Base-by-base conservation (phyloP, 345 rosid species). In the Dipteronia dyeriana region DNA sequence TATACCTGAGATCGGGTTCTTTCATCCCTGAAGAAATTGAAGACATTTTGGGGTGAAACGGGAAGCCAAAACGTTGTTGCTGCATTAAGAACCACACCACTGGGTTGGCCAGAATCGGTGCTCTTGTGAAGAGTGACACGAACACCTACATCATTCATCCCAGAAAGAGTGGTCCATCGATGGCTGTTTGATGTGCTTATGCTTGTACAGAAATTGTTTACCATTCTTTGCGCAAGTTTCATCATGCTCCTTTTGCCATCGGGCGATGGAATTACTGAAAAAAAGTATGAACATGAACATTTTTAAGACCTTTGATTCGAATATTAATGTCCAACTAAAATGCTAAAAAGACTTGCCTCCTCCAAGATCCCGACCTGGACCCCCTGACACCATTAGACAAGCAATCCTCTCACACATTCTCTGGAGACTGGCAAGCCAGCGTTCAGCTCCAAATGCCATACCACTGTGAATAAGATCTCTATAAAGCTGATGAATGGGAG, bases 21-120 rank as follows among this genome's bases (percentile, higher is more conserved):
- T 88, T 94, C 98, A 31, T 96, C 99, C 83, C 89, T 92, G 82
- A 96, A 91, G 88, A 96, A 96, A 73, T 70, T 85, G 82, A 96
- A 96, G 70, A 92, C 85, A 17, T 63, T 90, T 78, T 91, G 92
- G 0, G 95, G 95, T 41, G 97, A 82, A 76, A 88, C 77, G 0
- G 99, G 97, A 75, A 96, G 94, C 98, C 97, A 92, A 71, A 96
- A 90, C 3, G 97, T 92, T 29, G 98, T 96, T 3, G 97, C 95
- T 61, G 99, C 99, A 78, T 95, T 88, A 19, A 96, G 91, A 84
- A 96, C 88, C 16, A 92, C 88, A 9, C 99, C 97, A 39, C 86
- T 92, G 9, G 97, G 95, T 76, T 86, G 94, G n/a, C 91, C 89
- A 17, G 92, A 88, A 75, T 94, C 97, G 10, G 84, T 84, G 86